These are phyloP conservation scores for Volvox reticuliferus DNA, from an alignment of 139 green algal genomes.

Conservation along the genomic window DNA sequence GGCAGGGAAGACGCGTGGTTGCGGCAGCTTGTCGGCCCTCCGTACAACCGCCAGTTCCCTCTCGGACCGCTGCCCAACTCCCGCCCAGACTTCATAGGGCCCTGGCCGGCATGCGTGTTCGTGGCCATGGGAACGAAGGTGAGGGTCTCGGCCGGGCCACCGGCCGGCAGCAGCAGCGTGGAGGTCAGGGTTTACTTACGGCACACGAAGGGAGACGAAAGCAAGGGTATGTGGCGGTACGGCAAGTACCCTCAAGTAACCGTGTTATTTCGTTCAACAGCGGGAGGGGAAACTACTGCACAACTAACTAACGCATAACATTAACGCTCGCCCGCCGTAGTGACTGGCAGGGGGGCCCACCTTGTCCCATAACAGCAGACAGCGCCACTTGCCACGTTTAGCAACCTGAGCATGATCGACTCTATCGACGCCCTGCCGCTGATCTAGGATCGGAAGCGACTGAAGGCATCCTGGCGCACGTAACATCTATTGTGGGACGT, in stretches of 20 bases:
- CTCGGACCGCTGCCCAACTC: no score
- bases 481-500: neutral
- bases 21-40: no score
- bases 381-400: neutral
- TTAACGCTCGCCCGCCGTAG: no score
- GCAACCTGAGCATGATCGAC: neutral
- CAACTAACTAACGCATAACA: no score
- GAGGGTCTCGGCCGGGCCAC: neutral
- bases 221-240: neutral
- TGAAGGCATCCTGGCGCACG: neutral
- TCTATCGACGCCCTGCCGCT: neutral
- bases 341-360: no score
- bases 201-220: neutral
- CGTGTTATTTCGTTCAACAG: neutral
- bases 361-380: no score
- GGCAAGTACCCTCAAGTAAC: neutral
- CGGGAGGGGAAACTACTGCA: neutral
- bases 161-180: neutral
- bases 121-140: conserved; percentile 57
- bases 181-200: neutral
- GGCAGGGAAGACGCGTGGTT: no score
- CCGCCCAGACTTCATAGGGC: conserved; percentile 25
- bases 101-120: conserved; percentile 59
- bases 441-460: neutral
- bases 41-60: no score